Evolutionary conservation across 2,329 filamentous ascomycete species (phyloP).

Genomic region (Aspergillus versicolor): DNA sequence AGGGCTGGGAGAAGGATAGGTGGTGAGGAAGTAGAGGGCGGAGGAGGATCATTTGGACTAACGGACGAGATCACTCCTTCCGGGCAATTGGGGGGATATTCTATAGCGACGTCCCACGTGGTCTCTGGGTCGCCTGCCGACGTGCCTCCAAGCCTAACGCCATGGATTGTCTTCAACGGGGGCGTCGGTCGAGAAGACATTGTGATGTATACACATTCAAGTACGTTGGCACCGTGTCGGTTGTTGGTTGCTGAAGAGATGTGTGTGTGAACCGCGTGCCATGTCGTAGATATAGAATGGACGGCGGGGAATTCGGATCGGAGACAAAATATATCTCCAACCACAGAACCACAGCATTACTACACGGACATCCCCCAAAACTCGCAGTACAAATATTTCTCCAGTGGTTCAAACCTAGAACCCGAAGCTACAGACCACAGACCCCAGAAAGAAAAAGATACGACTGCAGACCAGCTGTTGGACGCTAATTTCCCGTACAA

Average conservation of each 20-base stretch:
- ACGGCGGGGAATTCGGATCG: no score
- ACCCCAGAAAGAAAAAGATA: not conserved
- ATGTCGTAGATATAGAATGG: not conserved
- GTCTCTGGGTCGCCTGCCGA: conserved; percentile 19
- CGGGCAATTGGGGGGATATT: conserved; percentile 9
- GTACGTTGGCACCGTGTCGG: not conserved
- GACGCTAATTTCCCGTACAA: not conserved
- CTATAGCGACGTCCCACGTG: conserved; percentile 34
- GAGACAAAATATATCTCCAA: not conserved
- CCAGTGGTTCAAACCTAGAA: not conserved
- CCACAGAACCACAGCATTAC: not conserved
- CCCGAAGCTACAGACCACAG: not conserved
- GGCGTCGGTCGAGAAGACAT: conserved; percentile 15
- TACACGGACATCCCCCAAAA: not conserved
- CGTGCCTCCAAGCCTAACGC: conserved; percentile 28
- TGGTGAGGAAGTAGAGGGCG: conserved; percentile 22
- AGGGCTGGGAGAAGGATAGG: conserved; percentile 53
- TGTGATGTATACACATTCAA: not conserved
- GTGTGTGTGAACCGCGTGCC: not conserved
- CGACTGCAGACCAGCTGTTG: not conserved
- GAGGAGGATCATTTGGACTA: conserved; percentile 28
- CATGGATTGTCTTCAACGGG: conserved; percentile 19
- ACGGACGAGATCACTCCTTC: conserved; percentile 5
- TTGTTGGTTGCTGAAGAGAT: not conserved
- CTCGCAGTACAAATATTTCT: not conserved